Base-by-base conservation (phyloP, 148 eudicot species). In the Chenopodium album region DNA sequence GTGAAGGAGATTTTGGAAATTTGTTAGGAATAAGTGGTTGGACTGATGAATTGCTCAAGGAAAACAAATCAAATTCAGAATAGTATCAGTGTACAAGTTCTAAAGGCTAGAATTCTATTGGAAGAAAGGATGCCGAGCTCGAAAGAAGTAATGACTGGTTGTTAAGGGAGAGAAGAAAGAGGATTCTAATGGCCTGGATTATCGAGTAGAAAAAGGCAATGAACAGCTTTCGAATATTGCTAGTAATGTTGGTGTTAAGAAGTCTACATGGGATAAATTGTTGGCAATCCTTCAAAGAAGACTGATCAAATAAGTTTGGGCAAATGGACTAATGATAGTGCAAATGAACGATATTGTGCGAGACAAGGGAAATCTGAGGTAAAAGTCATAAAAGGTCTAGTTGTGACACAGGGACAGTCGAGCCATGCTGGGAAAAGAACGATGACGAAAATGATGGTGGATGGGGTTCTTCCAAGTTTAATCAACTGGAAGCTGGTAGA, bases 401-500 rank as follows among this genome's bases (percentile, higher is more conserved):
- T 3, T 4, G 34, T 31, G 20, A n/a, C 86, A 20, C 82, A 83
- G 87, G 87, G 82, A 26, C 56, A 28, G 44, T 75, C 85, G 64
- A 73, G 5, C 56, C 81, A 67, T 4, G 73, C 13, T 82, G 82
- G 82, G 76, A 83, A 63, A 87, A 68, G 67, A 75, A 46, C 66
- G 67, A 48, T 32, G 23, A 69, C 60, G 81, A 50, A 60, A 52
- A 54, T 72, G 73, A 65, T 63, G 75, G 26, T 73, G 83, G 78
- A 4, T 80, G 81, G 83, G 72, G 48, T 60, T 73, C 88, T 76
- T 47, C 32, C 9, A 48, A 73, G 70, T 9, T 52, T 28, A 69
- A 60, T 41, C 56, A 59, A 54, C 32, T 62, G 23, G 76, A 37
- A 19, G 76, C 73, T 70, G 41, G 80, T 2, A 23, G 20, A 81